Percentiles rank a stretch among this genome's conserved stretches.
These are phyloP conservation scores for Lasiodiplodia theobromae DNA, from an alignment of 2,329 filamentous ascomycete genomes.

Conservation along the genomic window DNA sequence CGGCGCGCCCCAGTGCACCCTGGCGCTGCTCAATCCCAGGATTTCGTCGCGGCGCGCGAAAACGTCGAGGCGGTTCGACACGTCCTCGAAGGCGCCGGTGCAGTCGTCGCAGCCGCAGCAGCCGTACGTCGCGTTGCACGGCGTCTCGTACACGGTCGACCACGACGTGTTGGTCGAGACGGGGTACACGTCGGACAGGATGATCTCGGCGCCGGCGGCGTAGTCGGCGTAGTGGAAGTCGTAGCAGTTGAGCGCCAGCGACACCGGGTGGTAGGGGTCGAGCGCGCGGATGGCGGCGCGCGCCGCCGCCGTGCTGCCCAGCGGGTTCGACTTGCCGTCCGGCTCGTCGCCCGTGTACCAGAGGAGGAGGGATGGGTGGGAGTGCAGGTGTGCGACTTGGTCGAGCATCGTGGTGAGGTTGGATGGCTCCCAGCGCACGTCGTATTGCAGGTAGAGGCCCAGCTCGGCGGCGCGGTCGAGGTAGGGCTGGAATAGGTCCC, in stretches of 20 bases:
- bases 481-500: slow-evolving; percentile 39
- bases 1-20: slow-evolving; percentile 58
- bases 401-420: slow-evolving; percentile 44
- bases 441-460: slow-evolving; percentile 53
- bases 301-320: slow-evolving; percentile 54
- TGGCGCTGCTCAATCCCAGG: slow-evolving; percentile 47
- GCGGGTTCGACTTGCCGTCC: slow-evolving; percentile 64
- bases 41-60: slow-evolving; percentile 49
- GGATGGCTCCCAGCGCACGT: slow-evolving; percentile 51
- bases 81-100: slow-evolving; percentile 59
- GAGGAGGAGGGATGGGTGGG: slow-evolving; percentile 48
- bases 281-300: slow-evolving; percentile 56
- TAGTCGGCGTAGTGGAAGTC: slow-evolving; percentile 68
- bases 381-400: slow-evolving; percentile 47
- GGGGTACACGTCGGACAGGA: slow-evolving; percentile 68
- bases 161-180: slow-evolving; percentile 64
- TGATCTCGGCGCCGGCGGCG: slow-evolving; percentile 62
- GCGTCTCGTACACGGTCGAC: slow-evolving; percentile 62
- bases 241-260: slow-evolving; percentile 66
- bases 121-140: slow-evolving; percentile 66
- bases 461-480: slow-evolving; percentile 51
- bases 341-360: slow-evolving; percentile 63
- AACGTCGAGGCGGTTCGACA: slow-evolving; percentile 54
- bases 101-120: slow-evolving; percentile 71
- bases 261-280: slow-evolving; percentile 68